These are phyloP conservation scores for Magnolia kwangsiensis DNA, from an alignment of 164 flowering plant species.

Conservation along the genomic window DNA sequence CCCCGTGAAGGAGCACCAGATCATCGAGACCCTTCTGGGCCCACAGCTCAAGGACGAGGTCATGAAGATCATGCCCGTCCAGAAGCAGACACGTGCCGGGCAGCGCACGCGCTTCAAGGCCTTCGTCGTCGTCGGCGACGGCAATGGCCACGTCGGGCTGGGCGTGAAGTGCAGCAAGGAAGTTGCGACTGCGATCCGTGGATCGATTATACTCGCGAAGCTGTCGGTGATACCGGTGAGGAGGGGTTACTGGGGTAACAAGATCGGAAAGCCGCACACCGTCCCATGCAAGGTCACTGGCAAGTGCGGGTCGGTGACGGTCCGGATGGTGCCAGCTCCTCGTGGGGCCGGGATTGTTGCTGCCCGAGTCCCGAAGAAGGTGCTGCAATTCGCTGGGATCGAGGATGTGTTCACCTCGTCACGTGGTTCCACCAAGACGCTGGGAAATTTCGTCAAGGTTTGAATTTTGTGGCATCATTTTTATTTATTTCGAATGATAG, in stretches of 20 bases:
- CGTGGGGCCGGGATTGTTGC: slow-evolving; percentile 87
- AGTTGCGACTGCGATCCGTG: slow-evolving; percentile 82
- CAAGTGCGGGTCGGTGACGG: slow-evolving; percentile 81
- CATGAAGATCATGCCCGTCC: slow-evolving; percentile 90
- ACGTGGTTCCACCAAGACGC: slow-evolving; percentile 79
- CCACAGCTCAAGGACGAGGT: slow-evolving; percentile 73
- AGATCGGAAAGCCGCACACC: slow-evolving; percentile 82
- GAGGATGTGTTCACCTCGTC: slow-evolving; percentile 82
- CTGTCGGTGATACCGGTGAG: slow-evolving; percentile 70
- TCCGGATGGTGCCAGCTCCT: slow-evolving; percentile 83
- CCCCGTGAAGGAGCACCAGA: slow-evolving; percentile 71
- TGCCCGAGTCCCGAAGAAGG: slow-evolving; percentile 88
- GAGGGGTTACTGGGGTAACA: slow-evolving; percentile 87
- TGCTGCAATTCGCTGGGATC: slow-evolving; percentile 83
- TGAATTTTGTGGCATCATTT: neutral
- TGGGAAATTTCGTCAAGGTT: slow-evolving; percentile 87
- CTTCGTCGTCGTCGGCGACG: slow-evolving; percentile 77
- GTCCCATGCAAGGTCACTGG: slow-evolving; percentile 89
- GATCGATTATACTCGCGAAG: slow-evolving; percentile 71
- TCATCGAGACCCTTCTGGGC: slow-evolving; percentile 51
- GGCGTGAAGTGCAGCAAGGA: slow-evolving; percentile 85
- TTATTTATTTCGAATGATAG: too few species aligned
- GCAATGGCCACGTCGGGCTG: slow-evolving; percentile 74
- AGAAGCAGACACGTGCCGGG: slow-evolving; percentile 85
- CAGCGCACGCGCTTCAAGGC: slow-evolving; percentile 86